These are phyloP conservation scores for Sporothrix luriei DNA, from an alignment of 2,329 filamentous ascomycete species.

Conservation along the genomic window DNA sequence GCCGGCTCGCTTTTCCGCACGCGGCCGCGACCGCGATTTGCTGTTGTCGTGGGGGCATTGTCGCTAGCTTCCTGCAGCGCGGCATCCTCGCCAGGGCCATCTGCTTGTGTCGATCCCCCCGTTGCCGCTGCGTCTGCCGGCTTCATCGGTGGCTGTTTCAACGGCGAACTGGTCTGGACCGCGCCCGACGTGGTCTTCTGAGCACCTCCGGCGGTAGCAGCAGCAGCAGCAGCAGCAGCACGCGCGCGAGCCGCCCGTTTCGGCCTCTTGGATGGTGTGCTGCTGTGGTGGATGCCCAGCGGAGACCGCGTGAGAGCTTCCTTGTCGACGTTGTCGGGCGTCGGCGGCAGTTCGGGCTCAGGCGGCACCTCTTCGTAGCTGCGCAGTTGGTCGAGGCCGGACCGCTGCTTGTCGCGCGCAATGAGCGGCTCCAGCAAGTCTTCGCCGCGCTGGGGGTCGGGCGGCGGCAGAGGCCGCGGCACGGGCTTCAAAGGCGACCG, in stretches of 20 bases:
- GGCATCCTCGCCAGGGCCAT: background rate
- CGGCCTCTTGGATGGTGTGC: constrained; percentile 53
- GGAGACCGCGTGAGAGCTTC: constrained; percentile 58
- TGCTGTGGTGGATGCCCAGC: constrained; percentile 59
- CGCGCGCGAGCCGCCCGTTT: constrained; percentile 41
- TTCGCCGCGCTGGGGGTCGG: constrained; percentile 48
- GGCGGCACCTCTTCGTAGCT: constrained; percentile 41
- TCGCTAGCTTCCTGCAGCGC: background rate
- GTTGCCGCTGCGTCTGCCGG: background rate
- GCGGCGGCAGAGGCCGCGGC: constrained; percentile 53
- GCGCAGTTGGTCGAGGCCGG: constrained; percentile 43
- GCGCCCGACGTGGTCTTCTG: background rate
- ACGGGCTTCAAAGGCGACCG: constrained; percentile 50
- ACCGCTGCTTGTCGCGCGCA: constrained; percentile 45
- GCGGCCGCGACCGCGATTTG: background rate
- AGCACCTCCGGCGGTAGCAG: constrained; percentile 36
- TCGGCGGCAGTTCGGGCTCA: constrained; percentile 68
- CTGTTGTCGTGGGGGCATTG: background rate
- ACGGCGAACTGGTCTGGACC: constrained; percentile 50
- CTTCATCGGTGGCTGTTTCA: constrained; percentile 48
- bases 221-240: background rate
- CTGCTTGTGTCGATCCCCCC: background rate
- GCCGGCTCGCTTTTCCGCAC: constrained; percentile 39
- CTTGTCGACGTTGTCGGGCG: constrained; percentile 54
- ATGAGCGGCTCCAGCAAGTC: constrained; percentile 50